Percentiles rank a stretch among this genome's conserved stretches.
phyloP scores from a whole-genome alignment of 129 eudicot genomes.

The Flaveria bidentis region DNA sequence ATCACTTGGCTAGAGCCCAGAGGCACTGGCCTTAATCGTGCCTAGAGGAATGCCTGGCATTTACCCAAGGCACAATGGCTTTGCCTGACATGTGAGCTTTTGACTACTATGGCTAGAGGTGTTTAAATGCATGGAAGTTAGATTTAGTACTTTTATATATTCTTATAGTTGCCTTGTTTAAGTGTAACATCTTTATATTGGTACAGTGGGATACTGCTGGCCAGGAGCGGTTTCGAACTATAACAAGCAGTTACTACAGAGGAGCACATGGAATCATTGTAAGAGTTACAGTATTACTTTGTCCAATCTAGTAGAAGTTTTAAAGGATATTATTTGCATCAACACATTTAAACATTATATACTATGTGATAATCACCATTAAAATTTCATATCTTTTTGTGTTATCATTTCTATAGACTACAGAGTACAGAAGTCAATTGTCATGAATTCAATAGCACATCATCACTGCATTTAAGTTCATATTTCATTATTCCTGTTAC shows the following conservation, averaged over 20 bases:
- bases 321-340: not conserved
- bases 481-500: not conserved
- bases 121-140: constrained; percentile 12
- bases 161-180: constrained; percentile 16
- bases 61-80: not conserved
- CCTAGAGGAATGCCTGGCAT: not conserved
- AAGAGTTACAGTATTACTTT: constrained; percentile 33
- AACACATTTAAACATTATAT: not conserved
- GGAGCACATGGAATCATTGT: constrained; percentile 99
- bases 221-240: constrained; percentile 95
- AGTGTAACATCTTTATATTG: constrained; percentile 22
- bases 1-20: not conserved
- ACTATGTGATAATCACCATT: not conserved
- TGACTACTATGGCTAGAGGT: not conserved
- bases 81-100: not conserved
- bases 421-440: no score
- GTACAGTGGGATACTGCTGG: constrained; percentile 99
- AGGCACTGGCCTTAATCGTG: not conserved
- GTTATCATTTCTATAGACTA: not conserved
- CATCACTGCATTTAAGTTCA: not conserved
- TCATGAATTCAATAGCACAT: not conserved
- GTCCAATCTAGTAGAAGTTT: not conserved
- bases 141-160: not conserved
- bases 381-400: not conserved
- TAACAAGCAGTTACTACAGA: constrained; percentile 98